Conservation (phyloP, 192 early-diverging fungal species). For the Entomortierella chlamydospora region DNA sequence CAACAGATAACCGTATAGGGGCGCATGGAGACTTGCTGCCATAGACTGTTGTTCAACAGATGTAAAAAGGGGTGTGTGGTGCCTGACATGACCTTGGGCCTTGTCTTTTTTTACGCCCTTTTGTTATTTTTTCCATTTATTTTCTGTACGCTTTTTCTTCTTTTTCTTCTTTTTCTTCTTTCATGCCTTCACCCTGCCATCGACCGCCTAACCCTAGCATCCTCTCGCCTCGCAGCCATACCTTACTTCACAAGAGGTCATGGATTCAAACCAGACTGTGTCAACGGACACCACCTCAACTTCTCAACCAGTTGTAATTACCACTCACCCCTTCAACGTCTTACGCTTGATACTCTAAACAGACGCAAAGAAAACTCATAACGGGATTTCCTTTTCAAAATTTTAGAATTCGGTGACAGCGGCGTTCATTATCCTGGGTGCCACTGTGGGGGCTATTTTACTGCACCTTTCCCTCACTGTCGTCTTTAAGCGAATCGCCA, state of each 20-base stretch:
- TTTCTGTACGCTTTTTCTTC: background rate
- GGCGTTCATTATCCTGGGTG: slow-evolving; percentile 50
- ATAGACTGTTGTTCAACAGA: too few species aligned
- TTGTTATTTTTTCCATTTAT: background rate
- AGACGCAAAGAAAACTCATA: too few species aligned
- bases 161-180: slow-evolving; percentile 1
- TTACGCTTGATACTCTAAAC: too few species aligned
- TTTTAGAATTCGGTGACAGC: slow-evolving; percentile 33
- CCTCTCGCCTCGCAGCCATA: background rate
- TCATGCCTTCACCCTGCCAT: background rate
- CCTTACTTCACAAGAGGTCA: background rate
- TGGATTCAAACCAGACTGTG: slow-evolving; percentile 33
- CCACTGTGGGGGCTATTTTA: slow-evolving; percentile 37
- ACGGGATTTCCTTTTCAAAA: too few species aligned
- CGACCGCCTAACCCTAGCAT: background rate
- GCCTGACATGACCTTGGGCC: background rate
- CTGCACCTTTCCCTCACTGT: slow-evolving; percentile 38
- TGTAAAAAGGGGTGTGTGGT: background rate
- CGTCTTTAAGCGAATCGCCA: slow-evolving; percentile 39
- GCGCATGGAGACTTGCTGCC: too few species aligned
- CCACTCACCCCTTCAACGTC: too few species aligned
- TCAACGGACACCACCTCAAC: slow-evolving; percentile 13
- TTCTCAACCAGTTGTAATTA: slow-evolving; percentile 33
- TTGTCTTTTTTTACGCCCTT: slow-evolving; percentile 7
- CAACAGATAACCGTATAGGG: too few species aligned